A percentile compares a stretch with the other conserved stretches of the same genome.
phyloP scores from a whole-genome alignment of 345 rosid species.

The Leavenworthia alabamica region DNA sequence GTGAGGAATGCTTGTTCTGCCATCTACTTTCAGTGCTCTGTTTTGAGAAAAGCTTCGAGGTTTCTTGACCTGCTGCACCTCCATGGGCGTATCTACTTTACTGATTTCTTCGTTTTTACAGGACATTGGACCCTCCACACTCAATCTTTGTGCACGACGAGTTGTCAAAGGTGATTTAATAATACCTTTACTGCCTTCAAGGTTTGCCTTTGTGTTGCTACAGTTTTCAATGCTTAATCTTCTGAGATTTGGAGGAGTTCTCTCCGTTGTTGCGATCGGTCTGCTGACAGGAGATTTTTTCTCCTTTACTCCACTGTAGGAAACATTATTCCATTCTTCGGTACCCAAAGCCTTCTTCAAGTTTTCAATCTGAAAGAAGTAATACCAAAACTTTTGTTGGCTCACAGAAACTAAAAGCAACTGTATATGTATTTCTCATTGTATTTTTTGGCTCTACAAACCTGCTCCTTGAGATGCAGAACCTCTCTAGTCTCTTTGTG shows the following conservation, averaged over 20 bases:
- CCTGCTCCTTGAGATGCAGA: slow-evolving; percentile 81
- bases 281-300: slow-evolving; percentile 36
- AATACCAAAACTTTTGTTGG: slow-evolving; percentile 7
- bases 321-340: slow-evolving; percentile 39
- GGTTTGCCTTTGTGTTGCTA: slow-evolving; percentile 41
- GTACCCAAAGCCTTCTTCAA: slow-evolving; percentile 73
- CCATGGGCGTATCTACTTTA: slow-evolving; percentile 29
- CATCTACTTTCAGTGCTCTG: slow-evolving; percentile 35
- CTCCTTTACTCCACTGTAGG: slow-evolving; percentile 33
- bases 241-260: slow-evolving; percentile 64
- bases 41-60: slow-evolving; percentile 40
- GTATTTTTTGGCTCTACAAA: slow-evolving; percentile 9
- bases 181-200: slow-evolving; percentile 40
- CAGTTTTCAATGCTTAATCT: slow-evolving; percentile 46
- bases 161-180: slow-evolving; percentile 45
- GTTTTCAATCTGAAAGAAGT: slow-evolving; percentile 57
- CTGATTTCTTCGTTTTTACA: slow-evolving; percentile 31
- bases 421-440: no score
- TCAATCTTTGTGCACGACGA: slow-evolving; percentile 47
- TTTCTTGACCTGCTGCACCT: slow-evolving; percentile 28
- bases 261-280: slow-evolving; percentile 36
- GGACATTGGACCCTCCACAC: slow-evolving; percentile 57
- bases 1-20: slow-evolving; percentile 42
- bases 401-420: not conserved
- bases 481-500: slow-evolving; percentile 80